Evolutionary conservation across 116 monocot species (phyloP).

Genomic region (Trichopus zeylanicus): DNA sequence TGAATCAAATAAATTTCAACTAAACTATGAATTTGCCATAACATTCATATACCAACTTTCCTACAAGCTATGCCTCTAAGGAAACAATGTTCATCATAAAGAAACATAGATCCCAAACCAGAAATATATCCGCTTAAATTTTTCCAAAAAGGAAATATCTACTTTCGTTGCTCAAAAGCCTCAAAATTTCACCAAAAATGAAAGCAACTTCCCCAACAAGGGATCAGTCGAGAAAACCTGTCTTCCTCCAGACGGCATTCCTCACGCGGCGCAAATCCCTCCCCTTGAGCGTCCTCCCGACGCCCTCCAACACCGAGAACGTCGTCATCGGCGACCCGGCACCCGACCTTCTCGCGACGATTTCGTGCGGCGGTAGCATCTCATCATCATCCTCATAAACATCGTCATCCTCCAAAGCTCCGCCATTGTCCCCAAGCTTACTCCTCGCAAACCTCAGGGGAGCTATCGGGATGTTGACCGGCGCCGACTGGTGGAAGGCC

Average conservation of each 20-base stretch:
- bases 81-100: too few relatives aligned
- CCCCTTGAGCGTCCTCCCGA: conserved; percentile 78
- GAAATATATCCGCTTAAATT: not conserved
- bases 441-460: conserved; percentile 5
- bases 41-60: too few relatives aligned
- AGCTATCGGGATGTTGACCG: conserved; percentile 45
- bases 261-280: conserved; percentile 53
- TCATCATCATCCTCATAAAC: conserved; percentile 22
- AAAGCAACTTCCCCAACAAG: not conserved
- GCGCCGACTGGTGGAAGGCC: conserved; percentile 41
- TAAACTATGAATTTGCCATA: too few relatives aligned
- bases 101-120: too few relatives aligned
- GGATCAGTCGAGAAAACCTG: conserved; percentile 58
- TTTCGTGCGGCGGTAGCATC: conserved; percentile 71
- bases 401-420: not conserved
- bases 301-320: conserved; percentile 71
- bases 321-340: conserved; percentile 49
- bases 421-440: conserved; percentile 1
- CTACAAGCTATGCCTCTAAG: too few relatives aligned
- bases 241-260: conserved; percentile 58
- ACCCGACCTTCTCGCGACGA: conserved; percentile 40
- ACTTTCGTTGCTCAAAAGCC: not conserved
- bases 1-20: too few relatives aligned
- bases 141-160: not conserved
- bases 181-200: not conserved